Percentiles rank a stretch among this genome's conserved stretches.
phyloP scores from a whole-genome alignment of 306 rosid species.

The Vicia sativa region DNA sequence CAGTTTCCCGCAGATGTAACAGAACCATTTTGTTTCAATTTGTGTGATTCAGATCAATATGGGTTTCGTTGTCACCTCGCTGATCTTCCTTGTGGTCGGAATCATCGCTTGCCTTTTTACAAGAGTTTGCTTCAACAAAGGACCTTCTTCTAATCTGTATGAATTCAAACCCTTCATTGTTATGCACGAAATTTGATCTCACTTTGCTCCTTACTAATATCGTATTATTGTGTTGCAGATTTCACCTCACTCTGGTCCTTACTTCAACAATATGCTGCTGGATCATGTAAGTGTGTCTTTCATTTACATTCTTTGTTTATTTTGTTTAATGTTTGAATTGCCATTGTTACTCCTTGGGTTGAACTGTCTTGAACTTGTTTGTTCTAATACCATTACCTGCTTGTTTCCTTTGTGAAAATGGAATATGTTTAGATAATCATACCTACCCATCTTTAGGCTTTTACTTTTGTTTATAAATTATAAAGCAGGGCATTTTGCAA shows the following conservation, averaged over 20 bases:
- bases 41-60: constrained; percentile 36
- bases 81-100: constrained; percentile 62
- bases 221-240: constrained; percentile 49
- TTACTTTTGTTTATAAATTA: too few species aligned
- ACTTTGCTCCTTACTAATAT: too few species aligned
- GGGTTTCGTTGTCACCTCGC: constrained; percentile 69
- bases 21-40: too few species aligned
- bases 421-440: constrained; percentile 9
- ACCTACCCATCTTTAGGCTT: not conserved
- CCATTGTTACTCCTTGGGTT: too few species aligned
- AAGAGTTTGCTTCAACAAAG: constrained; percentile 67
- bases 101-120: constrained; percentile 58
- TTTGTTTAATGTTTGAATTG: constrained; percentile 11
- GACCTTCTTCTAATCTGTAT: constrained; percentile 75
- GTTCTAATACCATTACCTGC: not conserved
- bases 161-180: not conserved
- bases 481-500: not conserved
- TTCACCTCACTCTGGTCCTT: constrained; percentile 79
- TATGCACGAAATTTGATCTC: not conserved
- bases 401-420: not conserved
- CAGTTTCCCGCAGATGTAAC: too few species aligned
- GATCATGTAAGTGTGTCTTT: constrained; percentile 79
- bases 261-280: constrained; percentile 91
- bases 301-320: constrained; percentile 13
- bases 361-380: constrained; percentile 18